Base-by-base conservation (phyloP, 2,329 filamentous ascomycete genomes). In the Botrytis cinerea region DNA sequence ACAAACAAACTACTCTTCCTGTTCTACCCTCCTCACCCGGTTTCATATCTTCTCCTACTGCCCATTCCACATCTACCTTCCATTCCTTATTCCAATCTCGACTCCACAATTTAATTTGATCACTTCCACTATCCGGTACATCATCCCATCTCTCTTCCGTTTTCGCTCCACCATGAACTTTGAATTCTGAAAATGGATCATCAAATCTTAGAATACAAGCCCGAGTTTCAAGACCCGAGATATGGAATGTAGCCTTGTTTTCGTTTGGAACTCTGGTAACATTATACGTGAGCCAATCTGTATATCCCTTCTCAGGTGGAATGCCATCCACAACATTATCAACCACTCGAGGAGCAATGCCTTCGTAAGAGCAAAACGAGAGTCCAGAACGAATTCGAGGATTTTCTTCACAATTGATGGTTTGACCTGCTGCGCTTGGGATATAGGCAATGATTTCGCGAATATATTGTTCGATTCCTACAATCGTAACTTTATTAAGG, bases 71-170 rank as follows among this genome's bases (percentile, higher is more conserved):
- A 78, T 93, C 89, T 6, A 82, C 91, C 25, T 87, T 87, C 93
- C 95, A 98, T 4, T 87, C 87, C 43, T 89, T 89, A 66, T 90
- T 87, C 91, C 93, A 97, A 51, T 91, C 89, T 48, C 96, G 87
- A 76, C 93, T 92, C 92, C 95, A 98, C 18, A 98, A 86, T 74
- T 91, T 88, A 71, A 97, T 86, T 74, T 91, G 88, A 60, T 86
- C 86, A 73, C 92, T 86, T 1, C 92, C 93, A 20, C 86, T 85
- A 12, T 89, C 85, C 0, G 90, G 88, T 9, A 89, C 87, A 61
- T 87, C 84, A 28, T 90, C 88, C 80, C 78, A 93, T 62, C 92
- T 88, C 38, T 86, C 83, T 79, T 93, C 89, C 75, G 88, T 87
- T 38, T 85, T 82, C 1, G 85, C 84, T 43, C 87, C 88, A 71